Base-by-base conservation (phyloP, 176 grass and related monocot genomes). In the Hordeum marinum region DNA sequence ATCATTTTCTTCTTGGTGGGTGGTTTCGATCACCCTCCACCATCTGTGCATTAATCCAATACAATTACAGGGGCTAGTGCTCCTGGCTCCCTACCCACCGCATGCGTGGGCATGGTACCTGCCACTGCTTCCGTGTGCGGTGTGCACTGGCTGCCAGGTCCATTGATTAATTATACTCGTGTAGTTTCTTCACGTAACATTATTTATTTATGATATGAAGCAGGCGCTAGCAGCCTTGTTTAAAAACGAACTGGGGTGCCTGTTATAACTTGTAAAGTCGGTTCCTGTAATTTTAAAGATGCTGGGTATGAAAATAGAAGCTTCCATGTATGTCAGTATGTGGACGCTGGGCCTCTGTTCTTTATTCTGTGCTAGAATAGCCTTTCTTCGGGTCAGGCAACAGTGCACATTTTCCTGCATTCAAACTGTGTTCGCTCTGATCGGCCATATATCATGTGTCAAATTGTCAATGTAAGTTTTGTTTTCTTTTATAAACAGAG, bases 1-100 rank as follows among this genome's bases (percentile, higher is more conserved):
- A 74, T 86, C 61, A 83, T 88, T 84, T 85, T 11, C 81, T 71
- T 71, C 50, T 80, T 55, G 81, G 73, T 87, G 85, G 69, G 81
- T 76, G 63, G n/a, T 68, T 75, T 87, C 62, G 76, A 84, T 57
- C 40, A 31, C 81, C 39, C 76, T 75, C 8, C 54, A 67, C 68
- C 23, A 5, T 87, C 37, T 75, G 68, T 79, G 80, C 89, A 83
- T 84, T 8, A 57, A 69, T 75, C 68, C 60, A 57, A 75, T 80
- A 73, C 80, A 69, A 42, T 23, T 79, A 70, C 29, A 50, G 52
- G 62, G 13, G 24, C 77, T 76, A 57, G 34, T 63, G 63, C 39
- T 63, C 62, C 70, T 64, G 61, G 70, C 59, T 83, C 64, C 23
- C 64, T 45, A 52, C 29, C 67, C 63, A 67, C 70, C 32, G 64